These are phyloP conservation scores for Bisporella sp. DNA, from an alignment of 2,329 filamentous ascomycete genomes.

Conservation along the genomic window DNA sequence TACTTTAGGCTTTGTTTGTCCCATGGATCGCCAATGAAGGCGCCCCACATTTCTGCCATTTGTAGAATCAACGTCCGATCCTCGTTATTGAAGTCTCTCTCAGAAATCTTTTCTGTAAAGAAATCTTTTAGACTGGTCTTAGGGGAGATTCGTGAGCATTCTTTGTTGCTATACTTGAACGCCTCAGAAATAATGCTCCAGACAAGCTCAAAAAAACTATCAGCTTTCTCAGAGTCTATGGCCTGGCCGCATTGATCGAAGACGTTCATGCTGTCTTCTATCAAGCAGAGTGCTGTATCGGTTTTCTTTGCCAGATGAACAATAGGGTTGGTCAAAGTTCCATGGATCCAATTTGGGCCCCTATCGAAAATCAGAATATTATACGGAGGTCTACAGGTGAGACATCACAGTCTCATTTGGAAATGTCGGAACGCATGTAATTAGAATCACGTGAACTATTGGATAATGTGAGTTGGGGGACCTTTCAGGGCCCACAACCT, in stretches of 20 bases:
- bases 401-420: neutral
- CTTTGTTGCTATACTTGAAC: constrained; percentile 42
- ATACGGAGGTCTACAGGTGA: neutral
- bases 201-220: constrained; percentile 28
- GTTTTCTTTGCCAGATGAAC: constrained; percentile 41
- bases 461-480: too few species aligned
- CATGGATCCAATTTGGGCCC: constrained; percentile 19
- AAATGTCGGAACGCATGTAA: neutral
- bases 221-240: constrained; percentile 12
- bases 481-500: too few species aligned
- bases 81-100: neutral
- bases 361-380: constrained; percentile 2
- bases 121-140: neutral
- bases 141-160: constrained; percentile 35
- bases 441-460: neutral
- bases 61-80: neutral
- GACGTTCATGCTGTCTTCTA: constrained; percentile 19
- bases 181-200: constrained; percentile 44
- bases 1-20: constrained; percentile 46
- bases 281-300: constrained; percentile 31
- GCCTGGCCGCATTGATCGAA: constrained; percentile 28
- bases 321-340: constrained; percentile 35
- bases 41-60: constrained; percentile 38
- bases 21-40: constrained; percentile 44
- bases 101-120: neutral